phyloP scores from a whole-genome alignment of 2,329 filamentous ascomycete genomes.

The Penicillium verrucosum region DNA sequence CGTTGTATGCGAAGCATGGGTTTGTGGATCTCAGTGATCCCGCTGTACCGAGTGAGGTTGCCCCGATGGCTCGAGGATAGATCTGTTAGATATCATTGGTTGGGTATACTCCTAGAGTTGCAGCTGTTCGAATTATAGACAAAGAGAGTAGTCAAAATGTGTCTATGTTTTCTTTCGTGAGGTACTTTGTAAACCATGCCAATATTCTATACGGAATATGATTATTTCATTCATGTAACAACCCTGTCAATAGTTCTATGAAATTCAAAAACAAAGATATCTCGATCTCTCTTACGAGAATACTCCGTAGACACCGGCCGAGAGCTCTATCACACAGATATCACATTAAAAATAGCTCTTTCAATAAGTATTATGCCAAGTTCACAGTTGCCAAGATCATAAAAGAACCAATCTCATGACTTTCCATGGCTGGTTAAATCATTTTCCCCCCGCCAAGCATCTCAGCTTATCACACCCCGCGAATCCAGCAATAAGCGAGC shows the following conservation, averaged over 20 bases:
- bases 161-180: background rate
- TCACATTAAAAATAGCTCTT: constrained; percentile 8
- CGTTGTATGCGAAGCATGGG: constrained; percentile 41
- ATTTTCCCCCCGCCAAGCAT: constrained; percentile 8
- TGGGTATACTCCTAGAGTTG: background rate
- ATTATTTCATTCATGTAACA: background rate
- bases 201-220: background rate
- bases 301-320: background rate
- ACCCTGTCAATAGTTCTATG: background rate
- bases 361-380: background rate
- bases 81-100: background rate
- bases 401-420: background rate
- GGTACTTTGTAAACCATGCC: background rate
- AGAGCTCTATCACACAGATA: background rate
- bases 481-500: background rate
- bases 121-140: background rate
- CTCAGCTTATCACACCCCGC: background rate
- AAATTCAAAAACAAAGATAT: background rate
- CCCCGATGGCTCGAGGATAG: constrained; percentile 12
- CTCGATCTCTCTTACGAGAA: background rate
- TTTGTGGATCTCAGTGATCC: constrained; percentile 34
- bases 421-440: background rate
- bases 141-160: background rate
- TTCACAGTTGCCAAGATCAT: background rate
- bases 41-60: background rate